Base-by-base conservation (phyloP, 2,329 filamentous ascomycete species). In the Remersonia thermophila region DNA sequence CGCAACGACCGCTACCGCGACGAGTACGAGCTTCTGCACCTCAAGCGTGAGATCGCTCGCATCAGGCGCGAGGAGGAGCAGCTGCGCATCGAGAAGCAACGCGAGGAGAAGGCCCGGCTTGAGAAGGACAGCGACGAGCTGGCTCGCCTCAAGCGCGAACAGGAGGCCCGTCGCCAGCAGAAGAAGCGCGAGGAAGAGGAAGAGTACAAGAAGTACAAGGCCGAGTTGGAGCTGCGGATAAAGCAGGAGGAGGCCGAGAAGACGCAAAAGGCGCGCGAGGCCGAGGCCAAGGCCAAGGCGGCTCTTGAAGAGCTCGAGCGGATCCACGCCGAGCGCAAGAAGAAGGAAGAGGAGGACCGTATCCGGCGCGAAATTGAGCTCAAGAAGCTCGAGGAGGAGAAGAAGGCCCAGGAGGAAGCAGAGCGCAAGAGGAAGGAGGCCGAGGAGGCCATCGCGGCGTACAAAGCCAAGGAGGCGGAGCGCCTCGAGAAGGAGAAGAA, bases 261-360 rank as follows among this genome's bases (percentile, higher is more conserved):
- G 29, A 34, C 30, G 26, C 43, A 47, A 31, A 45, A 45, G 43
- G 39, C 35, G 14, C 18, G 26, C 15, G 25, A 48, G 37, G 43
- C 44, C 12, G 43, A 47, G 36, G 30, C 38, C 33, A 45, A 50
- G 39, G 62, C 65, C 30, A 68, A 67, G 51, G 56, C 56, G 25
- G 67, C 66, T 51, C 55, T 71, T 1, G 57, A 55, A 26, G 67
- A 67, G 51, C 55, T 72, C 1, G 62, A 69, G 26, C 55, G 58
- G 40, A 67, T 60, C 40, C 50, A 54, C n/a, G 58, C 57, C 13
- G 61, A 47, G 33, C 41, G 46, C 38, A 38, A 45, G 34, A 36
- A 32, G 15, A 46, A 49, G 35, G 43, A 42, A 27, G 40, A 47
- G 26, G 48, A 51, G 26, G 42, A 46, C 33, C 47, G 42, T 16